Conservation (phyloP, 352 stramenopile genomes). For the Pythium sukuiense region DNA sequence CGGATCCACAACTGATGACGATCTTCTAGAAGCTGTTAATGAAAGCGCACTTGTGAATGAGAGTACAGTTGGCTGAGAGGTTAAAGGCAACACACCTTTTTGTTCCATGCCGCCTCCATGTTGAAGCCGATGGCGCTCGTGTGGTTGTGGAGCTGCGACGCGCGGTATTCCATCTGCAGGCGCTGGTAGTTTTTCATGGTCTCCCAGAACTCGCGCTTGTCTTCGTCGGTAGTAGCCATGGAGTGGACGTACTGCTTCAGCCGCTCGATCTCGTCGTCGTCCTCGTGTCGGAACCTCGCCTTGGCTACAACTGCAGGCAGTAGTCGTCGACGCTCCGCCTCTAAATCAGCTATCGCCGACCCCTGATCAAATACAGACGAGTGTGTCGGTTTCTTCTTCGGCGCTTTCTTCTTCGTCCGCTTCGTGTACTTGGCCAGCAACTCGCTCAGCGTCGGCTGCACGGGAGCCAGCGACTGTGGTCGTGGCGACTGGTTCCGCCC, state of each 20-base stretch:
- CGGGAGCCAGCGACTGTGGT: neutral
- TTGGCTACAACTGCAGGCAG: neutral
- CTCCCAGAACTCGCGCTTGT: slow-evolving; percentile 40
- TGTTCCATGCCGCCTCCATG: slow-evolving; percentile 55
- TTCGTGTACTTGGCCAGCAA: slow-evolving; percentile 14
- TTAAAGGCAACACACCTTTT: slow-evolving; percentile 26
- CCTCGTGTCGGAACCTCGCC: neutral
- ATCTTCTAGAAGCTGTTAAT: slow-evolving; percentile 42
- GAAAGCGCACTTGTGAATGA: no score
- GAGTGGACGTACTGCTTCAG: slow-evolving; percentile 44
- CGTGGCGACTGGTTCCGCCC: slow-evolving; percentile 1
- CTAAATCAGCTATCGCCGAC: neutral
- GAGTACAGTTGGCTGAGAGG: no score
- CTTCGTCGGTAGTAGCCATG: slow-evolving; percentile 46
- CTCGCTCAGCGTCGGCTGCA: slow-evolving; percentile 5
- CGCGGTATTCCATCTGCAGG: slow-evolving; percentile 38
- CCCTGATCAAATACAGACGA: slow-evolving; percentile 20
- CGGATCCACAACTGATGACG: slow-evolving; percentile 41
- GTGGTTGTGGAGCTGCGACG: slow-evolving; percentile 32
- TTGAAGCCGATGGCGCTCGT: slow-evolving; percentile 57
- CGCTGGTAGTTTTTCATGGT: slow-evolving; percentile 46
- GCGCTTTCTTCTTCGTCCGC: slow-evolving; percentile 8
- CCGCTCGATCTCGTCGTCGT: slow-evolving; percentile 44
- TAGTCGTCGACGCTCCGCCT: neutral
- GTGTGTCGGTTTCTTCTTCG: slow-evolving; percentile 5